phyloP scores from a whole-genome alignment of 768 basidiomycete genomes.

The Xerocomus potaroensis region DNA sequence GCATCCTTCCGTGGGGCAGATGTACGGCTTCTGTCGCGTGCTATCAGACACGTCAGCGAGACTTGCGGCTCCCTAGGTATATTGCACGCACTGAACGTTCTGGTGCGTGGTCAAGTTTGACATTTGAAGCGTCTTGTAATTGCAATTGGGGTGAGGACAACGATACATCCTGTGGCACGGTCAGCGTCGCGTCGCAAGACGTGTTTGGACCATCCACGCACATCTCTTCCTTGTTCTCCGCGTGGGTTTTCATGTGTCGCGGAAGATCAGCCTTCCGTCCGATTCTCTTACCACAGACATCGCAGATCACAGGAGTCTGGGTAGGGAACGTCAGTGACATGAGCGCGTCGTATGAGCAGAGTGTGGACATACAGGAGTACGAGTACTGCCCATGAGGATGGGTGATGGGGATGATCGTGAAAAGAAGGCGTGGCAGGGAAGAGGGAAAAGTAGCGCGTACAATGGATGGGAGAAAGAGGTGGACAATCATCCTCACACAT shows the following conservation, averaged over 20 bases:
- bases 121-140: conserved; percentile 20
- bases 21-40: conserved; percentile 2
- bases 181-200: neutral
- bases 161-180: conserved; percentile 17
- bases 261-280: conserved; percentile 24
- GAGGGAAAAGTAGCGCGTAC: neutral
- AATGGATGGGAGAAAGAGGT: neutral
- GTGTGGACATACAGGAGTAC: neutral
- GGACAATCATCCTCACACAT: conserved; percentile 3
- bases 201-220: conserved; percentile 7
- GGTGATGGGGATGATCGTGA: too few species aligned
- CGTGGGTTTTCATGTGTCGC: conserved; percentile 28
- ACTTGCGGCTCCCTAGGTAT: neutral
- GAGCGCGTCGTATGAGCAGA: neutral
- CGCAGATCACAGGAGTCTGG: conserved; percentile 12
- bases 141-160: conserved; percentile 22
- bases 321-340: neutral
- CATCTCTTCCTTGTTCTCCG: conserved; percentile 19
- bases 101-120: conserved; percentile 27
- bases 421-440: neutral
- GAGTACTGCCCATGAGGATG: neutral
- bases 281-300: conserved; percentile 11
- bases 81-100: conserved; percentile 28
- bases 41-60: conserved; percentile 9
- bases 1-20: conserved; percentile 18